Evolutionary conservation across 2,329 filamentous ascomycete species (phyloP).

Genomic region (Claviceps pazoutovae): DNA sequence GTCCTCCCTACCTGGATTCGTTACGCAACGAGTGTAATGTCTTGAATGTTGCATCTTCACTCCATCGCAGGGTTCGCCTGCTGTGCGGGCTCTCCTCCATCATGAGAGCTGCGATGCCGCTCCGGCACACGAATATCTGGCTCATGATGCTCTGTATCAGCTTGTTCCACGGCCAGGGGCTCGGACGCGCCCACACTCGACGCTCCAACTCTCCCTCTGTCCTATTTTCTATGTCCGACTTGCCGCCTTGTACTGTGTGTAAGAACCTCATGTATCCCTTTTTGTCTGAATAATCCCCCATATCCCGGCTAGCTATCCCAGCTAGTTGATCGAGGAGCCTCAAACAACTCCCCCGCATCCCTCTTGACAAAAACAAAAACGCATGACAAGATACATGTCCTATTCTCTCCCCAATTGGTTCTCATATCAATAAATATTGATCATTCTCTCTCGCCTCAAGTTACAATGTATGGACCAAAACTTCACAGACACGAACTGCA

Average conservation of each 20-base stretch:
- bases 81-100: neutral
- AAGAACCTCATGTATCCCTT: neutral
- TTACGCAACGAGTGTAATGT: neutral
- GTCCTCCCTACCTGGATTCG: neutral
- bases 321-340: too few species aligned
- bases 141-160: constrained; percentile 1
- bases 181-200: neutral
- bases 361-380: too few species aligned
- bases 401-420: neutral
- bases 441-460: neutral
- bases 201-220: neutral
- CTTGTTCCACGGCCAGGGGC: neutral
- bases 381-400: neutral
- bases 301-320: too few species aligned
- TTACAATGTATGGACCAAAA: neutral
- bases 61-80: neutral
- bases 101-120: neutral
- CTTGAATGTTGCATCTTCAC: neutral
- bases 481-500: neutral
- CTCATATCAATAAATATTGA: too few species aligned
- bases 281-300: too few species aligned
- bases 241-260: constrained; percentile 3
- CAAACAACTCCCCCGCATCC: neutral
- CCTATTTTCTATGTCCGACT: neutral
- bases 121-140: neutral